Conservation (phyloP, 768 basidiomycete species). For the Serendipita sp. region DNA sequence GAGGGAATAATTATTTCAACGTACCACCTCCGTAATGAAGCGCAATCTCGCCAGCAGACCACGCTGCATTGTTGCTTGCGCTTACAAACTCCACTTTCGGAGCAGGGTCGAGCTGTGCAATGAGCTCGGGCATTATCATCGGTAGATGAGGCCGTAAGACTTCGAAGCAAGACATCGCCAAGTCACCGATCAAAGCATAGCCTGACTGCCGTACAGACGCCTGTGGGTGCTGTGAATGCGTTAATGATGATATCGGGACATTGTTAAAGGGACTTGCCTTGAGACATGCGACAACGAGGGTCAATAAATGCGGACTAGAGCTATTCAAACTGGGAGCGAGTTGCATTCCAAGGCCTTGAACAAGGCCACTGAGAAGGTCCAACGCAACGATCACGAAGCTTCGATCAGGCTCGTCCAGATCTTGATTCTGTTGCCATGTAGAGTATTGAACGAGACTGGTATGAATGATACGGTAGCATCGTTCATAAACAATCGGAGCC, state of each 20-base stretch:
- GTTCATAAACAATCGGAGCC: conserved; percentile 80
- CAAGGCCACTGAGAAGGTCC: conserved; percentile 90
- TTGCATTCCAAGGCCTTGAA: conserved; percentile 74
- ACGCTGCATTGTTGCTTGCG: conserved; percentile 97
- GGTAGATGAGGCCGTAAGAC: conserved; percentile 75
- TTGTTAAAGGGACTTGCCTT: conserved; percentile 28
- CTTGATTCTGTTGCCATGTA: conserved; percentile 69
- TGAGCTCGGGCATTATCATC: conserved; percentile 78
- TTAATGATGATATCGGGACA: background rate
- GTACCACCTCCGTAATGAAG: conserved; percentile 73
- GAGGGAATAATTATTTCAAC: conserved; percentile 14
- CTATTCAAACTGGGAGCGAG: conserved; percentile 57
- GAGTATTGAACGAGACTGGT: conserved; percentile 71
- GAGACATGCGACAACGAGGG: conserved; percentile 71
- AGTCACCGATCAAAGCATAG: conserved; percentile 94
- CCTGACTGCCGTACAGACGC: conserved; percentile 91
- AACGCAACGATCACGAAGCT: conserved; percentile 96
- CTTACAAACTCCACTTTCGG: conserved; percentile 89
- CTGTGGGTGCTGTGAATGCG: conserved; percentile 61
- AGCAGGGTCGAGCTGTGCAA: conserved; percentile 78
- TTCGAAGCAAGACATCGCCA: conserved; percentile 90
- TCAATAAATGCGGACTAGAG: conserved; percentile 62
- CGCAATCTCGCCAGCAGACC: conserved; percentile 98
- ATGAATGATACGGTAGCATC: conserved; percentile 78
- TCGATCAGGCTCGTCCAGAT: conserved; percentile 83